These are phyloP conservation scores for Phytophthora multivora DNA, from an alignment of 352 stramenopile species.

Conservation along the genomic window DNA sequence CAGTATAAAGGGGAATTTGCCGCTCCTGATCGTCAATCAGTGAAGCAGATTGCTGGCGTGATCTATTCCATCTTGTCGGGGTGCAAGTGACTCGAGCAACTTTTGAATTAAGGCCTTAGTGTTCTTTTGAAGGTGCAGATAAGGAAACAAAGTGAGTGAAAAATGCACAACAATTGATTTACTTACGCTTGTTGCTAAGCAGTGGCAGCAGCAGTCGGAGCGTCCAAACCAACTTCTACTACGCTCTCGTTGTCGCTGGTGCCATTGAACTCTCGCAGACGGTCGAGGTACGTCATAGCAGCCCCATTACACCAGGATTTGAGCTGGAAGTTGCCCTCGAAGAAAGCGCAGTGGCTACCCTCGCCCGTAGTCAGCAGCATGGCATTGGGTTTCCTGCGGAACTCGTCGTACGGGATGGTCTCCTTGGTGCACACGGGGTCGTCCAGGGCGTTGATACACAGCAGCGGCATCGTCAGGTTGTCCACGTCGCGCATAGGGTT, in stretches of 20 bases:
- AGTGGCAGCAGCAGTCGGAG: constrained; percentile 14
- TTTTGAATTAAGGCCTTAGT: too few species aligned
- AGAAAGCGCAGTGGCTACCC: constrained; percentile 83
- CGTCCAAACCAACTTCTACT: neutral
- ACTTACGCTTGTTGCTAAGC: constrained; percentile 16
- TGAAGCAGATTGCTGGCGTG: too few species aligned
- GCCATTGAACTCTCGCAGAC: constrained; percentile 48
- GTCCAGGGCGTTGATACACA: constrained; percentile 81
- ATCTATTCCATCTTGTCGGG: too few species aligned
- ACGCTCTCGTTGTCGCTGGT: constrained; percentile 7
- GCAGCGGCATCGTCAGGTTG: constrained; percentile 58
- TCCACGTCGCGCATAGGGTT: constrained; percentile 73
- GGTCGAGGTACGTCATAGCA: constrained; percentile 69
- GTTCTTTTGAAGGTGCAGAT: too few species aligned
- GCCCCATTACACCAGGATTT: constrained; percentile 70
- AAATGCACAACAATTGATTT: constrained; percentile 9
- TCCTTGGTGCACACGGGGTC: constrained; percentile 81
- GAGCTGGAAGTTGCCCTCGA: constrained; percentile 57
- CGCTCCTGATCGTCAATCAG: too few species aligned
- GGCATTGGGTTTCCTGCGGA: constrained; percentile 48
- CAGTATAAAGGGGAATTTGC: too few species aligned
- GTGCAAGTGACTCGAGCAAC: too few species aligned
- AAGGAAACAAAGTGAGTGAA: neutral
- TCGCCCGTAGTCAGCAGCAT: constrained; percentile 64
- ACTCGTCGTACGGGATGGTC: constrained; percentile 68